Evolutionary conservation across 768 basidiomycete genomes (phyloP).

Genomic region (Sarcodon aspratus): DNA sequence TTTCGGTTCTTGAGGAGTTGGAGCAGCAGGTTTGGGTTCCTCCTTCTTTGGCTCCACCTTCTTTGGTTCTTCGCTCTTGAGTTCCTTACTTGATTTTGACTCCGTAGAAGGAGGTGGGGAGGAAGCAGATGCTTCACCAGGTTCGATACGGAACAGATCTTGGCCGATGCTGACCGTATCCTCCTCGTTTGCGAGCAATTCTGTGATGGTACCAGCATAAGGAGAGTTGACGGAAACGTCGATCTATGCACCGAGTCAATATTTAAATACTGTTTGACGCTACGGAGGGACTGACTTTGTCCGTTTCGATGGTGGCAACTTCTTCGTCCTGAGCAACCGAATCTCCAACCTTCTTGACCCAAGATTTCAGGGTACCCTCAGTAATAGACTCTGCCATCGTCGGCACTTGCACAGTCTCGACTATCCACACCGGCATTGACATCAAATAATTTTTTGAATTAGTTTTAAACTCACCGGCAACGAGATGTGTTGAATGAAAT

Average conservation of each 20-base stretch:
- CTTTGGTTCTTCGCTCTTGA: constrained; percentile 25
- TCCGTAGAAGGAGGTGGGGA: constrained; percentile 9
- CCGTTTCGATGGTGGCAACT: constrained; percentile 95
- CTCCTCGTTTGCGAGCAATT: constrained; percentile 83
- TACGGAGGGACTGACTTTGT: constrained; percentile 57
- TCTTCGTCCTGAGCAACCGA: constrained; percentile 88
- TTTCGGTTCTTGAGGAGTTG: constrained; percentile 21
- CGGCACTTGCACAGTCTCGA: constrained; percentile 88
- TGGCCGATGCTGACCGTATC: constrained; percentile 92
- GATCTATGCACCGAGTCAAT: constrained; percentile 41
- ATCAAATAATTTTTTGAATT: constrained; percentile 10
- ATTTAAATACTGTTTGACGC: background rate
- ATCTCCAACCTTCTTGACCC: constrained; percentile 91
- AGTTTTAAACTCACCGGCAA: constrained; percentile 45
- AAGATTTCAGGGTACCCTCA: constrained; percentile 92
- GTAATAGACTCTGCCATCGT: constrained; percentile 98
- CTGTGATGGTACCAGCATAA: constrained; percentile 73
- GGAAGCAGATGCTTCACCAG: constrained; percentile 32
- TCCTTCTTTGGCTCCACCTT: constrained; percentile 31
- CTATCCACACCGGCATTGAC: constrained; percentile 21
- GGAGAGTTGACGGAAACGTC: constrained; percentile 97
- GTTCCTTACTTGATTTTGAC: constrained; percentile 11
- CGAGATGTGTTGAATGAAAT: constrained; percentile 59
- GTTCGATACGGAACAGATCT: constrained; percentile 85
- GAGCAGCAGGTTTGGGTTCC: constrained; percentile 32